These are phyloP conservation scores for Pseudoscleropodium purum DNA, from an alignment of 225 moss, liverwort and hornwort genomes.

Conservation along the genomic window DNA sequence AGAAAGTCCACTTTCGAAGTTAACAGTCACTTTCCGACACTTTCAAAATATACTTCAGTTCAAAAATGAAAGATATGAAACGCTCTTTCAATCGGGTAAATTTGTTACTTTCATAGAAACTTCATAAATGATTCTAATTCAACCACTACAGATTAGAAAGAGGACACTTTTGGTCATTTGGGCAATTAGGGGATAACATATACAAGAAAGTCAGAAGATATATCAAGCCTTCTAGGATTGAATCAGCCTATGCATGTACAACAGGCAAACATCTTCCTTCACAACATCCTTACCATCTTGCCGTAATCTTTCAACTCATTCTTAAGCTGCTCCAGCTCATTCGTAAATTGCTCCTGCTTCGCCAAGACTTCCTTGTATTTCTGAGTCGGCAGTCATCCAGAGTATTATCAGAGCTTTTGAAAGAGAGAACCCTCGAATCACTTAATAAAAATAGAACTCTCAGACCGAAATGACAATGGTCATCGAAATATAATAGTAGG, in stretches of 20 bases:
- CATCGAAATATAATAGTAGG: not conserved
- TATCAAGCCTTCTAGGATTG: not conserved
- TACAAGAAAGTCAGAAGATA: not conserved
- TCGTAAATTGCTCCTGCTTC: slow-evolving; percentile 58
- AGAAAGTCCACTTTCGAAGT: not conserved
- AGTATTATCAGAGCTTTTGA: not conserved
- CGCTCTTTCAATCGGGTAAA: not conserved
- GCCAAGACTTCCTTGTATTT: slow-evolving; percentile 53
- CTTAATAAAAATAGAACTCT: not conserved
- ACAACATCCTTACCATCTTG: slow-evolving; percentile 51
- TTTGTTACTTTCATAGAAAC: not conserved
- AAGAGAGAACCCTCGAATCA: not conserved
- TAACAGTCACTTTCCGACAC: not conserved
- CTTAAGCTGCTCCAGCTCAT: slow-evolving; percentile 29
- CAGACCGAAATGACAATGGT: not conserved
- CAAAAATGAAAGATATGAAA: not conserved
- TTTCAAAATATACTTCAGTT: not conserved
- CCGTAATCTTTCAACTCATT: slow-evolving; percentile 32
- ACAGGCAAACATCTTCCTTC: not conserved
- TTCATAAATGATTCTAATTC: not conserved
- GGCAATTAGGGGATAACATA: not conserved
- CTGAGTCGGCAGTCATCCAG: slow-evolving; percentile 18
- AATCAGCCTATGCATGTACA: not conserved
- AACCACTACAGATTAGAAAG: not conserved
- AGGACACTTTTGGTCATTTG: not conserved